These are phyloP conservation scores for Collybia nuda DNA, from an alignment of 768 basidiomycete species.

Conservation along the genomic window DNA sequence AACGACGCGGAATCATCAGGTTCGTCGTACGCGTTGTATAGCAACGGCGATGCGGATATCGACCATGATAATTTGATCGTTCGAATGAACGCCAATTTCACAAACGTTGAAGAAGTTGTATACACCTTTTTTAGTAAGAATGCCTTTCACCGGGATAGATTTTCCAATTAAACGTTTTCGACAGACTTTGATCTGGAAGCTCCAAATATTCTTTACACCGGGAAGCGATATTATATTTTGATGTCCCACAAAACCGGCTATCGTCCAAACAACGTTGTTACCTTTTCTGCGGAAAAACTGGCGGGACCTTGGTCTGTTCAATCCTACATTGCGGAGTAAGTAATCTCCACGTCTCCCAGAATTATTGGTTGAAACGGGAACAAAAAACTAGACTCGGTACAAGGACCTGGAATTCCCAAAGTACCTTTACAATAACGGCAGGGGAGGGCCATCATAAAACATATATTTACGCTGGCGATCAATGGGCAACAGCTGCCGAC, in stretches of 20 bases:
- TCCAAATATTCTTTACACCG: conserved; percentile 18
- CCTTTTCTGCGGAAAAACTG: conserved; percentile 20
- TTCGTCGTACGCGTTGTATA: conserved; percentile 19
- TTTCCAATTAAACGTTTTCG: not conserved
- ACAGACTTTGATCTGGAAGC: conserved; percentile 23
- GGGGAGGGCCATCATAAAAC: conserved; percentile 5
- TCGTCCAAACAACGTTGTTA: conserved; percentile 23
- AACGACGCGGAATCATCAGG: conserved; percentile 5
- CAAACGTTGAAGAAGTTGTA: conserved; percentile 22
- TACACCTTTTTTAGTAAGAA: conserved; percentile 19
- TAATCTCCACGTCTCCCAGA: not conserved
- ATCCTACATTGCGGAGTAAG: conserved; percentile 19
- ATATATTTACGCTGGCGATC: conserved; percentile 10
- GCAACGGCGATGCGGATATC: conserved; percentile 21
- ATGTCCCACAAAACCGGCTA: conserved; percentile 28
- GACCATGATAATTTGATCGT: conserved; percentile 23
- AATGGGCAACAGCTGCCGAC: conserved; percentile 5
- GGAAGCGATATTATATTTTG: conserved; percentile 24
- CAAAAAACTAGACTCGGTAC: conserved; percentile 10
- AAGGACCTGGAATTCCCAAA: conserved; percentile 18
- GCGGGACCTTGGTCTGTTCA: conserved; percentile 21
- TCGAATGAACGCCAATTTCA: conserved; percentile 20
- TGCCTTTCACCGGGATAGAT: too few relatives aligned
- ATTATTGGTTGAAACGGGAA: not conserved
- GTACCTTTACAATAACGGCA: conserved; percentile 17